Conservation (phyloP, 2,329 filamentous ascomycete genomes). For the Talaromyces verruculosus region DNA sequence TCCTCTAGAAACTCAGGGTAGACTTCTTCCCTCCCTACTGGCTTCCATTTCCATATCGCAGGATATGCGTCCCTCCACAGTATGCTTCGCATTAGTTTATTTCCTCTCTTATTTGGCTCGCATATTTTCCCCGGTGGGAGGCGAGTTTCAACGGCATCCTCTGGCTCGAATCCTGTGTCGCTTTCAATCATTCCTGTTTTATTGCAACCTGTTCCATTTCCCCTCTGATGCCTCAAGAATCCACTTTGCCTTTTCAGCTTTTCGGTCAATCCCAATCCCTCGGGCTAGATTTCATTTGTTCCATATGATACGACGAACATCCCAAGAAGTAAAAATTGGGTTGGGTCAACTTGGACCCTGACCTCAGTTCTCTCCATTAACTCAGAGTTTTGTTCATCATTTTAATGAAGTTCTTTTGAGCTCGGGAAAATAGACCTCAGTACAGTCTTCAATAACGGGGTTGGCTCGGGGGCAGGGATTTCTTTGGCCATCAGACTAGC, state of each 20-base stretch:
- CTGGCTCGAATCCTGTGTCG: not conserved
- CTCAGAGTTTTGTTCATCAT: not conserved
- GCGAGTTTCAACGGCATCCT: not conserved
- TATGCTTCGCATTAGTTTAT: not conserved
- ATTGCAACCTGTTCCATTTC: not conserved
- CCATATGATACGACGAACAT: no score
- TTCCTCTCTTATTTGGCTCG: not conserved
- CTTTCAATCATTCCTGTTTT: not conserved
- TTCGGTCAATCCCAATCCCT: not conserved
- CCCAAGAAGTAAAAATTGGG: not conserved
- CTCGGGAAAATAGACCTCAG: no score
- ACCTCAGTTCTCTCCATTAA: not conserved
- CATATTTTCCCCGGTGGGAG: not conserved
- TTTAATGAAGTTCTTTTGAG: not conserved
- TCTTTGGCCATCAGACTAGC: not conserved
- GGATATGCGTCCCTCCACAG: not conserved
- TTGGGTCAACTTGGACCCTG: not conserved
- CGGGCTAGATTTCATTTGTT: no score
- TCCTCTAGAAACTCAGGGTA: no score
- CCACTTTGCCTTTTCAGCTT: not conserved
- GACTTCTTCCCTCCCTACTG: not conserved
- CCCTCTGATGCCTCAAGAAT: not conserved
- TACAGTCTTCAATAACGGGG: no score
- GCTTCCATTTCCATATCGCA: not conserved
- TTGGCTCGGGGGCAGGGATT: no score